Evolutionary conservation across 2,329 filamentous ascomycete species (phyloP), one percentile per base, ranked within the genome.

Genomic region (Colletotrichum lupini): DNA sequence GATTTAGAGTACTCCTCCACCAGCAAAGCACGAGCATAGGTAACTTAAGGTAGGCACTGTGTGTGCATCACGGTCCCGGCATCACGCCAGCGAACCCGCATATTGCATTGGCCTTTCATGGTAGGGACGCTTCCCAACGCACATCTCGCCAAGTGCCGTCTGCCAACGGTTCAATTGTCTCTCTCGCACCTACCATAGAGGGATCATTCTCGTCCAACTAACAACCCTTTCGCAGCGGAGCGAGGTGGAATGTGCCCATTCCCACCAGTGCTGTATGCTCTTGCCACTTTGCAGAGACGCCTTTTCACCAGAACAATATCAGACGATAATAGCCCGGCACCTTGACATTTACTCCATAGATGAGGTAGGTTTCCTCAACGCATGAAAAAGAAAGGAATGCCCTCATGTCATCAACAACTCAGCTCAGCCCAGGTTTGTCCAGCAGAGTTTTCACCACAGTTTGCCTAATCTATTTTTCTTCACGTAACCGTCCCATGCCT

Each of bases 361-460:
- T 12, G 11, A 35, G 32, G 32, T 35, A 35, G 32, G 26, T 28
- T 35, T 49, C 37, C 35, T 49, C 19, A 22, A 22, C 16, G 24
- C 58, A 61, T 26, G 37, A 49, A 30, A 49, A 12, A 24, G 37
- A 12, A 62, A 28, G 28, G 35, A 28, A 49, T 62, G 49, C 26
- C n/a, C 24, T 26, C 22, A 37, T 26, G 32, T 49, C 9, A 37
- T 26, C 26, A 14, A 22, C 59, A 8, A n/a, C 26, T 46, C 59
- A 14, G 46, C 16, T 59, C 69, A 69, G 62, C 65, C 52, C 65
- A 58, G 32, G 59, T 68, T 62, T 63, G 69, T 70, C 67, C 37
- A 42, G 67, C 67, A 70, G 58, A 28, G 26, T 68, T 32, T 71
- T 24, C 37, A 24, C 46, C 35, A 66, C 57, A 52, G 46, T 70